Base-by-base conservation (phyloP, 140 eudicot genomes). In the Senecio squalidus region DNA sequence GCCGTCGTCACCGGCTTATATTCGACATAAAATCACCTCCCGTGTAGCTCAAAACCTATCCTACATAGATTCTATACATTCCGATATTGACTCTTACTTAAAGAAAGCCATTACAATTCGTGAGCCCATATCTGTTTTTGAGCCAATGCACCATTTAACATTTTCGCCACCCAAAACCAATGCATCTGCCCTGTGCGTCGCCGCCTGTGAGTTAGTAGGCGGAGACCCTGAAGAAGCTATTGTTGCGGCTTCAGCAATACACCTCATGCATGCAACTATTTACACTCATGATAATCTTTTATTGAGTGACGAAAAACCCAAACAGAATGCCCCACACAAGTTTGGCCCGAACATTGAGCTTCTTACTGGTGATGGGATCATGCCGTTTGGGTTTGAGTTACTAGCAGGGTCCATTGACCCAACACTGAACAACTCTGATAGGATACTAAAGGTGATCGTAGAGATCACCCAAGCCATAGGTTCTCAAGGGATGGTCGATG, bases 171-270 rank as follows among this genome's bases (percentile, higher is more conserved):
- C 94, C 2, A 67, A 15, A 24, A 69, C 78, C 65, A 65, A 67
- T 4, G 89, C 92, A 0, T 67, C 92, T 0, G 63, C 81, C 1
- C 47, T 86, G 14, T 82, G 92, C 34, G 68, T 80, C 15, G 94
- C 96, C 22, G 84, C 94, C 0, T 87, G 96, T 24, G 94, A 87
- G 67, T 66, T 80, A 2, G 84, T 83, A 1, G 89, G 96, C 26
- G 94, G 94, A 24, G 10, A 36, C 13, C 71, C 70, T 0, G 78
- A 46, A 31, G 84, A 75, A 0, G 94, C 96, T 15, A 21, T 80
- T 46, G 76, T 76, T 1, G 86, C 86, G 0, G 94, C 89, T 0
- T 67, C 94, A 2, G 85, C 96, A 0, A 30, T 87, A 6, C 96
- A 87, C 31, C 89, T 87, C 63, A 71, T 87, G 80, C 82, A 80